A percentile compares a stretch with the other conserved stretches of the same genome.
Evolutionary conservation across 768 basidiomycete species (phyloP).

Genomic region (Boletellus sp.): DNA sequence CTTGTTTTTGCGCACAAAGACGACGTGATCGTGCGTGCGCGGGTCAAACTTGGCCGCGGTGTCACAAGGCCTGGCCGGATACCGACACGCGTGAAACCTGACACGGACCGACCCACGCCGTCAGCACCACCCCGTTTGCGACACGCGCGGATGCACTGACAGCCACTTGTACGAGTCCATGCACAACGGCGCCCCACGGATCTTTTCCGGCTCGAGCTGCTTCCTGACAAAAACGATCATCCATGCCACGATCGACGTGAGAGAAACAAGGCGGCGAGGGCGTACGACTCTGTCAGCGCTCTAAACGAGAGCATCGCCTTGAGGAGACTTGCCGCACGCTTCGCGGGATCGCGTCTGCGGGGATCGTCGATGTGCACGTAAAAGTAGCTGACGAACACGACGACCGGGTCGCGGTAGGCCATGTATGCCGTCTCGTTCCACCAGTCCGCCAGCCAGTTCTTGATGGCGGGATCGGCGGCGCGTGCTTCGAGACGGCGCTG

Average conservation of each 20-base stretch:
- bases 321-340: constrained; percentile 76
- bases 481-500: constrained; percentile 77
- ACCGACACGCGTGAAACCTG: constrained; percentile 90
- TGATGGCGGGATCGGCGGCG: constrained; percentile 52
- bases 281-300: constrained; percentile 73
- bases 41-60: constrained; percentile 80
- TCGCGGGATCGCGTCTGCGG: constrained; percentile 50
- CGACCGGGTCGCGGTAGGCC: constrained; percentile 85
- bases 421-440: constrained; percentile 95
- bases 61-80: constrained; percentile 81
- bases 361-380: constrained; percentile 80
- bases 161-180: constrained; percentile 97
- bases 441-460: constrained; percentile 95
- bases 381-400: constrained; percentile 93
- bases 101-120: neutral
- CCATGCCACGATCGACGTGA: neutral
- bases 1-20: constrained; percentile 87
- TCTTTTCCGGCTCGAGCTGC: constrained; percentile 83
- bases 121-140: neutral
- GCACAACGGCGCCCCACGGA: constrained; percentile 71
- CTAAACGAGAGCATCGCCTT: constrained; percentile 87
- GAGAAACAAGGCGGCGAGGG: neutral
- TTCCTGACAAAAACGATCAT: constrained; percentile 40
- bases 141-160: constrained; percentile 34
- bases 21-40: constrained; percentile 74